A percentile compares a stretch with the other conserved stretches of the same genome.
Evolutionary conservation across 1,284 basidiomycete species (phyloP).

Genomic region (Microbotryomycetes sp.): DNA sequence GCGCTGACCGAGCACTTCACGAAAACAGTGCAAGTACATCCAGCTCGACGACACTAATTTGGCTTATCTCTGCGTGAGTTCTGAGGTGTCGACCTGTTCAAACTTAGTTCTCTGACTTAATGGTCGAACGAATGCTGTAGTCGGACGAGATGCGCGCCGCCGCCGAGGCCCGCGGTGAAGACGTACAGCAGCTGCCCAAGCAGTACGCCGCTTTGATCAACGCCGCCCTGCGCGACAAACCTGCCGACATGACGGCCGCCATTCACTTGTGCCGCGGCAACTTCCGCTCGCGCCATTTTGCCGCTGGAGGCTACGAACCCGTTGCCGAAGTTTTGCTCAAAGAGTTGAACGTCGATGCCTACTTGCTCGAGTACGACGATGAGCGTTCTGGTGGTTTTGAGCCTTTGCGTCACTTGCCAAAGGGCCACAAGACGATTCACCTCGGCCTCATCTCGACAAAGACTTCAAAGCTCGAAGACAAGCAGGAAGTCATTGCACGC

Average conservation of each 20-base stretch:
- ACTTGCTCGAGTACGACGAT: constrained; percentile 59
- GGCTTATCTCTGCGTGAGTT: constrained; percentile 23
- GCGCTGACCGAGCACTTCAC: neutral
- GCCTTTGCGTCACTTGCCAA: constrained; percentile 58
- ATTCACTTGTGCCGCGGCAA: constrained; percentile 75
- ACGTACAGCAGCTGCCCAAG: constrained; percentile 57
- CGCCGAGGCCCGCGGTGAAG: constrained; percentile 41
- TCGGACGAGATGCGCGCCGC: constrained; percentile 37
- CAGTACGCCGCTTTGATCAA: constrained; percentile 65
- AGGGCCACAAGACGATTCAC: constrained; percentile 33
- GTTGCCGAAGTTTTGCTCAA: constrained; percentile 47
- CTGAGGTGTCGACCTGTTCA: no score
- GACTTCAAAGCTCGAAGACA: constrained; percentile 27
- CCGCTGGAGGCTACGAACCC: constrained; percentile 62
- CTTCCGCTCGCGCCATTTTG: constrained; percentile 60
- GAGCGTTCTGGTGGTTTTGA: constrained; percentile 62
- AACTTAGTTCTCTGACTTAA: neutral
- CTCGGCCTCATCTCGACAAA: constrained; percentile 34
- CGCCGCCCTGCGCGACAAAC: constrained; percentile 53
- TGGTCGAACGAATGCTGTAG: neutral
- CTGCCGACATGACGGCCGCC: constrained; percentile 57
- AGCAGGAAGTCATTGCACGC: constrained; percentile 27
- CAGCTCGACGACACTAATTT: constrained; percentile 33
- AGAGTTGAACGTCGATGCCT: constrained; percentile 25
- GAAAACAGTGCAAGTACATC: constrained; percentile 50